phyloP scores from a whole-genome alignment of 495 filamentous ascomycete species.

The Penicillium argentinense region DNA sequence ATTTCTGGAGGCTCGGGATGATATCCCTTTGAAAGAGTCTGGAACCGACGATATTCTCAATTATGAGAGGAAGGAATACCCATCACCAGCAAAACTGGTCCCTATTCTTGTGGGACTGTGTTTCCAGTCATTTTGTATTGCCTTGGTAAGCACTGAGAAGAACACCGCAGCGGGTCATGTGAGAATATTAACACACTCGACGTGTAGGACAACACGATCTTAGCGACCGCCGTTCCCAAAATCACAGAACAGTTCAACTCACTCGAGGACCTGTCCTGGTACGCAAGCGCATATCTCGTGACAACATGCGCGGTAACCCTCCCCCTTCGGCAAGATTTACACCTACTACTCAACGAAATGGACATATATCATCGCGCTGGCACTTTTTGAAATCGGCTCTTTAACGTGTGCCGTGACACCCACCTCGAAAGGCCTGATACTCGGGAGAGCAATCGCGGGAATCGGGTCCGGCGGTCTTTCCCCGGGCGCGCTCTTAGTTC shows the following conservation, averaged over 20 bases:
- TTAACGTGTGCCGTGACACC: constrained; percentile 77
- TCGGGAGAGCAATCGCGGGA: constrained; percentile 83
- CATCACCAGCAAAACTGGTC: constrained; percentile 46
- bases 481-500: constrained; percentile 75
- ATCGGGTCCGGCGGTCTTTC: constrained; percentile 81
- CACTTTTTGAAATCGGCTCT: constrained; percentile 79
- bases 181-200: not conserved
- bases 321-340: constrained; percentile 75
- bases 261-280: constrained; percentile 78
- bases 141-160: constrained; percentile 56
- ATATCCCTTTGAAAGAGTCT: constrained; percentile 24
- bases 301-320: constrained; percentile 72
- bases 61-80: constrained; percentile 49
- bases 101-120: constrained; percentile 60
- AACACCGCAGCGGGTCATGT: too few species aligned
- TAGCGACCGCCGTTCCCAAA: constrained; percentile 80
- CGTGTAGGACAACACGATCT: constrained; percentile 70
- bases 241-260: constrained; percentile 80
- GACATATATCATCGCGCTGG: constrained; percentile 68
- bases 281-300: constrained; percentile 68
- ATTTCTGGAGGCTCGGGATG: constrained; percentile 15
- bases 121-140: constrained; percentile 64
- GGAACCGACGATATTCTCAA: constrained; percentile 6
- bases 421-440: constrained; percentile 70
- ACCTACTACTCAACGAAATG: constrained; percentile 76